Evolutionary conservation across 2,329 filamentous ascomycete genomes (phyloP).

Genomic region (Delphinella strobiligena): DNA sequence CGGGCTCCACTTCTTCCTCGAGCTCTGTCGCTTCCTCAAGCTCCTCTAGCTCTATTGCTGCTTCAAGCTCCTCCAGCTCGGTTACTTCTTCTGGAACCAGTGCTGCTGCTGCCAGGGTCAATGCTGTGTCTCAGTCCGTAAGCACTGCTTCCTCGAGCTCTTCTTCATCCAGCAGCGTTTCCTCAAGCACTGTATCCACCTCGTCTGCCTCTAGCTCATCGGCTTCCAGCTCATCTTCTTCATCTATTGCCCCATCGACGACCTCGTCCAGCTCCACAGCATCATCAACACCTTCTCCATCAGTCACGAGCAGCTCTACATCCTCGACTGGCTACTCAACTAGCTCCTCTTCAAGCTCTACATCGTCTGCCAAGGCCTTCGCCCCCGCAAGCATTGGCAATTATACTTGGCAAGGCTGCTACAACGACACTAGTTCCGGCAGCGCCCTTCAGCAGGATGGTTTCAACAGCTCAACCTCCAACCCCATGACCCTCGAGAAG

Average conservation of each 20-base stretch:
- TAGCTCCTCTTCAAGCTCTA: conserved; percentile 4
- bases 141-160: too few species aligned
- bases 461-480: conserved; percentile 12
- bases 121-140: not conserved
- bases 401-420: conserved; percentile 18
- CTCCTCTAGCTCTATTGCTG: too few species aligned
- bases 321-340: conserved; percentile 7
- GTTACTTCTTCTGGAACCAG: too few species aligned
- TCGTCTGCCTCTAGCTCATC: not conserved
- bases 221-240: not conserved
- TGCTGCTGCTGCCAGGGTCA: not conserved
- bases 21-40: too few species aligned
- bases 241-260: conserved; percentile 5
- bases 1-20: too few species aligned
- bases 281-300: conserved; percentile 8
- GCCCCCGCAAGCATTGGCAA: conserved; percentile 3
- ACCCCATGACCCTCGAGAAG: conserved; percentile 13
- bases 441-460: conserved; percentile 15
- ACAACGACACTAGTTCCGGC: conserved; percentile 13
- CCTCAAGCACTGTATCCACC: too few species aligned
- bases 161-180: too few species aligned
- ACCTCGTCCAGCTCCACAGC: conserved; percentile 6
- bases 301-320: too few species aligned
- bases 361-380: conserved; percentile 6
- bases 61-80: too few species aligned